Percentiles rank a stretch among this genome's conserved stretches.
These are phyloP conservation scores for Ophiosphaerella narmari DNA, from an alignment of 2,329 filamentous ascomycete genomes.

Conservation along the genomic window DNA sequence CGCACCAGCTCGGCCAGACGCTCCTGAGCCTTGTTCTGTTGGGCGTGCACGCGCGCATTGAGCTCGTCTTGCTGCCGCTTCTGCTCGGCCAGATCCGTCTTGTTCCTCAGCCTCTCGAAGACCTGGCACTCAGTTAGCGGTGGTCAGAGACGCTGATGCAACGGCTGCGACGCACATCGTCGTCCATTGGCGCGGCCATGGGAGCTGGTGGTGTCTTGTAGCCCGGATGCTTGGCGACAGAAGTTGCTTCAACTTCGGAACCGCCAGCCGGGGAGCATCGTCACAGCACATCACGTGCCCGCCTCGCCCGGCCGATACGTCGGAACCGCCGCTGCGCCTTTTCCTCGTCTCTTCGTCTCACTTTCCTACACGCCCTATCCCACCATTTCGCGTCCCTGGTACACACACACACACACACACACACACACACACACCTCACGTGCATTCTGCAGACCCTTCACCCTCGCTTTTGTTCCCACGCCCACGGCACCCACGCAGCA, in stretches of 20 bases:
- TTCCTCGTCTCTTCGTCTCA: background rate
- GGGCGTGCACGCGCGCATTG: conserved; percentile 61
- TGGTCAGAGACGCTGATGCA: background rate
- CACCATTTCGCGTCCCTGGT: background rate
- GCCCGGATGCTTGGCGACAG: conserved; percentile 31
- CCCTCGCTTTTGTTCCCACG: conserved; percentile 2
- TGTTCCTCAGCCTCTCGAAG: conserved; percentile 64
- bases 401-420: too few relatives aligned
- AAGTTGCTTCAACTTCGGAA: conserved; percentile 3
- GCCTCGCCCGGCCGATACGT: background rate
- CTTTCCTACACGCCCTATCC: background rate
- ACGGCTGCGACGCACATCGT: conserved; percentile 48
- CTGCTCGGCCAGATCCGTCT: conserved; percentile 62
- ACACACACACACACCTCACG: background rate
- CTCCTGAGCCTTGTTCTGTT: conserved; percentile 66
- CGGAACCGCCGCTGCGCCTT: conserved; percentile 4
- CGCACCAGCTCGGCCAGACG: conserved; percentile 69
- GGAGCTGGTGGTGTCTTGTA: conserved; percentile 36
- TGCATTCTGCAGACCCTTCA: background rate
- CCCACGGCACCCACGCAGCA: conserved; percentile 14
- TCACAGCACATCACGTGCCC: conserved; percentile 26
- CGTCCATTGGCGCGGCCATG: conserved; percentile 51
- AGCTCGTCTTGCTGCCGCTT: conserved; percentile 65
- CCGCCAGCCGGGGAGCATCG: conserved; percentile 5
- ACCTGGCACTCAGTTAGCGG: conserved; percentile 50